Percentiles rank a stretch among this genome's conserved stretches.
These are phyloP conservation scores for Dioscorea dumetorum DNA, from an alignment of 106 monocot genomes.

Conservation along the genomic window DNA sequence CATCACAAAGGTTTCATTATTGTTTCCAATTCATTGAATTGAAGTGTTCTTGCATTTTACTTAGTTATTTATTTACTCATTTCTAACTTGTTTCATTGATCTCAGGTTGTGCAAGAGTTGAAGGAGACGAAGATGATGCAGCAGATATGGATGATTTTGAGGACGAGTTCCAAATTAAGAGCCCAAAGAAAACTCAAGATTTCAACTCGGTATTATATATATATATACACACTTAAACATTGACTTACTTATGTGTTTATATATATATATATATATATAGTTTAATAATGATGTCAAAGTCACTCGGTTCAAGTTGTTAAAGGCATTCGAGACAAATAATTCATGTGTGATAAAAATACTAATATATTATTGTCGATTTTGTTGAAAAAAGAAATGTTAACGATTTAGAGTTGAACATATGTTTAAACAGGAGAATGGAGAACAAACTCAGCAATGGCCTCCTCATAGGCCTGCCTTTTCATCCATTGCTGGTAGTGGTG, in stretches of 20 bases:
- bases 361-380: no score
- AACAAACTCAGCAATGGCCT: constrained; percentile 35
- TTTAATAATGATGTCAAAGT: no score
- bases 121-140: constrained; percentile 69
- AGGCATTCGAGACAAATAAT: no score
- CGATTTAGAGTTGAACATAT: neutral
- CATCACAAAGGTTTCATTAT: constrained; percentile 47
- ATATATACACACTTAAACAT: no score
- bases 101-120: constrained; percentile 61
- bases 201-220: no score
- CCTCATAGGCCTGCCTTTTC: constrained; percentile 30
- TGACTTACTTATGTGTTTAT: no score
- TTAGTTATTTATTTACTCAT: neutral
- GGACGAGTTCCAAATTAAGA: constrained; percentile 56
- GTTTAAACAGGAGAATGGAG: constrained; percentile 41
- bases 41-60: neutral
- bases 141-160: constrained; percentile 56
- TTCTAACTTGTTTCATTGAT: neutral
- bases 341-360: no score
- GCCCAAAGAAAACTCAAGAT: constrained; percentile 16
- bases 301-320: no score
- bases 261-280: no score
- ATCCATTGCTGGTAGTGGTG: constrained; percentile 61
- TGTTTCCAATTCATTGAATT: neutral
- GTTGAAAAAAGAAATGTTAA: no score